Evolutionary conservation across 441 rosid genomes (phyloP).

Genomic region (Flueggea neowawraea): DNA sequence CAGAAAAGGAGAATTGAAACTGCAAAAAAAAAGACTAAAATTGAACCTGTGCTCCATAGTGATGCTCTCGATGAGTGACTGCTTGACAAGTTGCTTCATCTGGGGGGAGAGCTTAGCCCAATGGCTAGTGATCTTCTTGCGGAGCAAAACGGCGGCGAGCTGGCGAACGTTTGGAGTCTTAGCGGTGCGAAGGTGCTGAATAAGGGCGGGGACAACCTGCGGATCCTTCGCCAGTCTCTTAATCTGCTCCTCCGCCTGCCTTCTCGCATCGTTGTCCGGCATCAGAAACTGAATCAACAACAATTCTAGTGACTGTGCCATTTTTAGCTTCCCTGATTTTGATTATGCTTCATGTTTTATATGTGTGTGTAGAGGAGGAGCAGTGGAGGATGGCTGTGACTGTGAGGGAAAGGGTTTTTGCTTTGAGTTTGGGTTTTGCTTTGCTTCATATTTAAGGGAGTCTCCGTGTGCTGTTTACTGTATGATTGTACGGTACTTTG

Average conservation of each 20-base stretch:
- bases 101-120: constrained; percentile 96
- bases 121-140: constrained; percentile 98
- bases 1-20: background rate
- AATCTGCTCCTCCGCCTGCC: constrained; percentile 99
- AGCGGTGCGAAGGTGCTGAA: constrained; percentile 98
- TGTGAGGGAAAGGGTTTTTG: too few relatives aligned
- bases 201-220: constrained; percentile 94
- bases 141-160: constrained; percentile 98
- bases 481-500: too few relatives aligned
- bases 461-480: too few relatives aligned
- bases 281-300: constrained; percentile 93
- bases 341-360: too few relatives aligned
- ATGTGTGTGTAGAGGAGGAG: too few relatives aligned
- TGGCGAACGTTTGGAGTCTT: constrained; percentile 99
- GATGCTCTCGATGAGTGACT: constrained; percentile 92
- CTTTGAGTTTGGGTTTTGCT: too few relatives aligned
- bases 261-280: constrained; percentile 99
- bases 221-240: constrained; percentile 96
- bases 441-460: too few relatives aligned
- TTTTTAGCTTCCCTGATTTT: constrained; percentile 11
- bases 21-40: background rate
- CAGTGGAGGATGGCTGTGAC: too few relatives aligned
- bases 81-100: constrained; percentile 79
- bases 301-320: constrained; percentile 96
- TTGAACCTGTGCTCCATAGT: constrained; percentile 90